Evolutionary conservation across 306 rosid species (phyloP).

Genomic region (Delonix regia): DNA sequence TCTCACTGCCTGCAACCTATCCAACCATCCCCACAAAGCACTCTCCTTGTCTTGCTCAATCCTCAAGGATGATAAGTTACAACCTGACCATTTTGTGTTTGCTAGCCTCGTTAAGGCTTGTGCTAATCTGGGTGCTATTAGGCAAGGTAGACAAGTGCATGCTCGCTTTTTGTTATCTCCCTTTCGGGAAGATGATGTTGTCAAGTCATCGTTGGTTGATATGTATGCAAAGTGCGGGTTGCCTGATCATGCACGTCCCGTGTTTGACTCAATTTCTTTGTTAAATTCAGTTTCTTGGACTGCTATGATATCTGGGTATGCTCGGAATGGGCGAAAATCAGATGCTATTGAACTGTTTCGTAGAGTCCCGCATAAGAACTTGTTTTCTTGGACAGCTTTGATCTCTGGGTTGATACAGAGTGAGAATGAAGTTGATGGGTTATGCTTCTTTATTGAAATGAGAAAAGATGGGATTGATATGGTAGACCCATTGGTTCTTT

Average conservation of each 20-base stretch:
- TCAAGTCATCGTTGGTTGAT: constrained; percentile 77
- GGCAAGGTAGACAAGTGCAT: constrained; percentile 72
- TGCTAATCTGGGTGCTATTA: constrained; percentile 48
- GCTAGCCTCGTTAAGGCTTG: constrained; percentile 74
- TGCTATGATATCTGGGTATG: constrained; percentile 79
- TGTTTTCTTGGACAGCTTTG: constrained; percentile 87
- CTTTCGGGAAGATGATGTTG: constrained; percentile 65
- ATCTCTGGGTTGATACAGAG: constrained; percentile 89
- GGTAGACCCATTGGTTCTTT: constrained; percentile 76
- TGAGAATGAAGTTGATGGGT: constrained; percentile 64
- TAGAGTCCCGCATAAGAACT: constrained; percentile 49
- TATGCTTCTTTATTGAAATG: constrained; percentile 70
- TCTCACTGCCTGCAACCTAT: constrained; percentile 75
- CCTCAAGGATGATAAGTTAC: constrained; percentile 43
- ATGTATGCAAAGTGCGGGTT: constrained; percentile 76
- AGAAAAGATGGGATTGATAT: constrained; percentile 60
- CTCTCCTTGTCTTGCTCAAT: constrained; percentile 52
- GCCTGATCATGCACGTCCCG: constrained; percentile 58
- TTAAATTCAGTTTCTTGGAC: constrained; percentile 72
- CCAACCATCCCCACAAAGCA: constrained; percentile 52
- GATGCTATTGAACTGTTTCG: constrained; percentile 65
- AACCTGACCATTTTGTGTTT: constrained; percentile 82
- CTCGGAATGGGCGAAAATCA: constrained; percentile 61
- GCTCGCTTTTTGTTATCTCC: constrained; percentile 63
- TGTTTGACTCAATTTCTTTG: constrained; percentile 59